A percentile compares a stretch with the other conserved stretches of the same genome.
These are phyloP conservation scores for Pseudotulostoma volvatum DNA, from an alignment of 495 filamentous ascomycete species.

Conservation along the genomic window DNA sequence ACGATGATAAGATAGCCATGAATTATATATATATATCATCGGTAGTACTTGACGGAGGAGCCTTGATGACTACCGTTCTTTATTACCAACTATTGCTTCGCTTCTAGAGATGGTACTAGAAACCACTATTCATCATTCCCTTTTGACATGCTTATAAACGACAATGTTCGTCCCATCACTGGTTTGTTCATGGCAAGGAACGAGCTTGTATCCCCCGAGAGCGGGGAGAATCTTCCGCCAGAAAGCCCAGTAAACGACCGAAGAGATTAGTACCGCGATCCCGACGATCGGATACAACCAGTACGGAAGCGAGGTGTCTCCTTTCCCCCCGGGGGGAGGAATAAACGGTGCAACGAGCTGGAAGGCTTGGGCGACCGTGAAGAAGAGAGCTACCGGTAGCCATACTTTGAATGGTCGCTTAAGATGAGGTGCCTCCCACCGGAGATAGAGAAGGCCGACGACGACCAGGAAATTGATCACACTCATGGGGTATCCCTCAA, in stretches of 20 bases:
- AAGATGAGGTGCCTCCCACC: constrained; percentile 36
- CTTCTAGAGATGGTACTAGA: too few species aligned
- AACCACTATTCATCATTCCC: too few species aligned
- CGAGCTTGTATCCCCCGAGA: constrained; percentile 13
- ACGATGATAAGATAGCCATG: too few species aligned
- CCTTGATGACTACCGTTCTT: too few species aligned
- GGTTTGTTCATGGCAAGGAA: constrained; percentile 5
- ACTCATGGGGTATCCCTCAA: constrained; percentile 49
- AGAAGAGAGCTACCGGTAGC: constrained; percentile 21
- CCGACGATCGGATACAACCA: constrained; percentile 23
- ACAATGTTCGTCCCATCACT: constrained; percentile 11
- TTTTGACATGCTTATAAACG: constrained; percentile 5
- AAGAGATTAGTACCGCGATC: constrained; percentile 14
- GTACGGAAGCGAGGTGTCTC: constrained; percentile 21
- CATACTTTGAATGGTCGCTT: constrained; percentile 48
- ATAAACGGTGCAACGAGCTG: constrained; percentile 26
- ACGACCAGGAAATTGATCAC: constrained; percentile 40
- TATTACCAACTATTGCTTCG: too few species aligned
- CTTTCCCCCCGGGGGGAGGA: constrained; percentile 17
- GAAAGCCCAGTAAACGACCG: constrained; percentile 20
- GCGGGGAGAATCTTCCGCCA: constrained; percentile 16
- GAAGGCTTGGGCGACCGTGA: constrained; percentile 20
- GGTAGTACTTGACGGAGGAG: too few species aligned
- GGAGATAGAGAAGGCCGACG: constrained; percentile 42
- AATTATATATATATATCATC: too few species aligned